phyloP scores from a whole-genome alignment of 2,329 filamentous ascomycete genomes.

The Xylariaceae sp. region DNA sequence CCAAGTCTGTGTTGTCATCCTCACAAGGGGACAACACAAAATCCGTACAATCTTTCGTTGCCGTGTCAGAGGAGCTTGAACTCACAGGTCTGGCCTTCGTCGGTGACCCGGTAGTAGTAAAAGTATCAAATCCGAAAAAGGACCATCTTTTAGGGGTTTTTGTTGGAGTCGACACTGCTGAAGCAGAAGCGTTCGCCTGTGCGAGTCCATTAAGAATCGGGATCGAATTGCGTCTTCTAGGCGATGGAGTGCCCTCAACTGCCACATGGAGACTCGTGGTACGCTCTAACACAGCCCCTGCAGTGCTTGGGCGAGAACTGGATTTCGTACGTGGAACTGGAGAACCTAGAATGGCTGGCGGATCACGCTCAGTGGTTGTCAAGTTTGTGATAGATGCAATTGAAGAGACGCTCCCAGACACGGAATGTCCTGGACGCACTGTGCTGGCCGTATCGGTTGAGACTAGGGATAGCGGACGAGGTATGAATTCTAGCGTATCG shows the following conservation, averaged over 20 bases:
- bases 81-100: constrained; percentile 56
- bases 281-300: constrained; percentile 71
- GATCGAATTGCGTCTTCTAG: constrained; percentile 65
- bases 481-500: constrained; percentile 83
- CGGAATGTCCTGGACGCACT: constrained; percentile 71
- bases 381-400: constrained; percentile 67
- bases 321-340: constrained; percentile 50
- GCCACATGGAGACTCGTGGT: constrained; percentile 47
- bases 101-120: constrained; percentile 53
- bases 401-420: constrained; percentile 82
- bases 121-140: constrained; percentile 67
- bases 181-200: constrained; percentile 43
- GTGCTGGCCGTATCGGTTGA: constrained; percentile 86
- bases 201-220: constrained; percentile 57
- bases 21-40: constrained; percentile 47
- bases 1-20: constrained; percentile 39
- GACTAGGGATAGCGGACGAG: constrained; percentile 80
- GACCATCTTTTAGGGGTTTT: constrained; percentile 66
- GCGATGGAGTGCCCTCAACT: constrained; percentile 44
- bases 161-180: constrained; percentile 53
- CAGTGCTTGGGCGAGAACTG: constrained; percentile 70
- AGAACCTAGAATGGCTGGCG: constrained; percentile 46
- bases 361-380: constrained; percentile 50
- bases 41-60: constrained; percentile 37
- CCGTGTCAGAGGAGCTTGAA: constrained; percentile 53